phyloP scores from a whole-genome alignment of 352 stramenopile genomes.

The Phytophthora fragariaefolia region DNA sequence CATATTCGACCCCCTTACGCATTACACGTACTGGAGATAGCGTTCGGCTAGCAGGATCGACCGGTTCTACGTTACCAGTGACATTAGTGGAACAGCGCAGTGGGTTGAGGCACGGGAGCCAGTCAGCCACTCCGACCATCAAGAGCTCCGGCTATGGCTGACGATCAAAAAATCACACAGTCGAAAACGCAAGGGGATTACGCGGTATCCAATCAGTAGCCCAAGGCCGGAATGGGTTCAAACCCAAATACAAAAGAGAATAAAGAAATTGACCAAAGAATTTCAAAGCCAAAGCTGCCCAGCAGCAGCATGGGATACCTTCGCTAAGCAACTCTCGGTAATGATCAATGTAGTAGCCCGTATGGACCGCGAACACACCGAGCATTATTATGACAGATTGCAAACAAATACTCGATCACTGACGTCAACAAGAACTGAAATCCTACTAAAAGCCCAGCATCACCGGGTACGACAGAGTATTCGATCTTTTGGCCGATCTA shows the following conservation, averaged over 20 bases:
- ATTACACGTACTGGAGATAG: slow-evolving; percentile 10
- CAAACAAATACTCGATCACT: too few species aligned
- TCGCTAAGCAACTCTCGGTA: neutral
- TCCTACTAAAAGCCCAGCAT: neutral
- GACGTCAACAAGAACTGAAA: too few species aligned
- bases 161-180: neutral
- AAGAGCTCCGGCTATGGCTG: slow-evolving; percentile 10
- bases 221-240: neutral
- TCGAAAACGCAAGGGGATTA: neutral
- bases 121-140: neutral
- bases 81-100: neutral
- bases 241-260: neutral
- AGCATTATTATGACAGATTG: too few species aligned
- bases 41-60: slow-evolving; percentile 2
- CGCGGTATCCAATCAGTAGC: neutral
- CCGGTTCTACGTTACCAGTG: slow-evolving; percentile 4
- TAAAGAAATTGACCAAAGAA: neutral
- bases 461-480: neutral
- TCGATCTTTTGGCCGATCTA: neutral
- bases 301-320: slow-evolving; percentile 1
- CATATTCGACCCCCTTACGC: neutral
- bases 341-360: neutral
- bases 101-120: slow-evolving; percentile 4
- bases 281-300: slow-evolving; percentile 2
- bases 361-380: neutral